phyloP scores from a whole-genome alignment of 176 grass and related monocot genomes.

The Thalia dealbata region DNA sequence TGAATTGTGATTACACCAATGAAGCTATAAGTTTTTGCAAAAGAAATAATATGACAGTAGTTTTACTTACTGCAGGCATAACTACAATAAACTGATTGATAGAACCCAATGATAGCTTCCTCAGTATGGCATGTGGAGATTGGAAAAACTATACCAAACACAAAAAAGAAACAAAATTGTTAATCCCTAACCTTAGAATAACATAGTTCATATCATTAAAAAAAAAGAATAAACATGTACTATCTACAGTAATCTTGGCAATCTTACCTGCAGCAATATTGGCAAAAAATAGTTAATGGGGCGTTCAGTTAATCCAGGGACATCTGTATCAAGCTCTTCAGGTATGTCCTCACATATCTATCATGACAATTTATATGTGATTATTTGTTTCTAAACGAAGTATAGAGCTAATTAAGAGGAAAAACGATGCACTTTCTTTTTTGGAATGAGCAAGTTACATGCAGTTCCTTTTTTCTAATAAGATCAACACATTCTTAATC shows the following conservation, averaged over 20 bases:
- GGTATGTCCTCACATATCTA: constrained; percentile 99
- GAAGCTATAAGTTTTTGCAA: constrained; percentile 3
- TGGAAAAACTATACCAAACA: constrained; percentile 72
- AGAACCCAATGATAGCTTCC: constrained; percentile 80
- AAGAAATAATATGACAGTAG: neutral
- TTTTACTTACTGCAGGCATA: constrained; percentile 62
- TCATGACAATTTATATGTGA: constrained; percentile 11
- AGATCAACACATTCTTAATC: neutral
- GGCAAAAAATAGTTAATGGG: constrained; percentile 93
- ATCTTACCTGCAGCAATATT: constrained; percentile 78
- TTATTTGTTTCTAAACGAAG: neutral
- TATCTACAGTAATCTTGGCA: constrained; percentile 58
- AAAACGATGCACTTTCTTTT: neutral
- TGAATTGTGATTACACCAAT: constrained; percentile 18
- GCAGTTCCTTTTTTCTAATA: neutral
- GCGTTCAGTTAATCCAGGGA: constrained; percentile 74
- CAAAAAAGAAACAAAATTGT: constrained; percentile 22
- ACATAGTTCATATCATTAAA: neutral
- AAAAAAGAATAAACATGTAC: neutral
- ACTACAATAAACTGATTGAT: constrained; percentile 88
- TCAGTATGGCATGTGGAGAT: constrained; percentile 67
- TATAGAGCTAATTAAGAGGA: neutral
- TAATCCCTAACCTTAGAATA: neutral
- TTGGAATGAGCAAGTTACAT: neutral
- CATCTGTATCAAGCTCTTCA: constrained; percentile 85